Evolutionary conservation across 768 basidiomycete genomes (phyloP).

Genomic region (Naganishia friedmannii): DNA sequence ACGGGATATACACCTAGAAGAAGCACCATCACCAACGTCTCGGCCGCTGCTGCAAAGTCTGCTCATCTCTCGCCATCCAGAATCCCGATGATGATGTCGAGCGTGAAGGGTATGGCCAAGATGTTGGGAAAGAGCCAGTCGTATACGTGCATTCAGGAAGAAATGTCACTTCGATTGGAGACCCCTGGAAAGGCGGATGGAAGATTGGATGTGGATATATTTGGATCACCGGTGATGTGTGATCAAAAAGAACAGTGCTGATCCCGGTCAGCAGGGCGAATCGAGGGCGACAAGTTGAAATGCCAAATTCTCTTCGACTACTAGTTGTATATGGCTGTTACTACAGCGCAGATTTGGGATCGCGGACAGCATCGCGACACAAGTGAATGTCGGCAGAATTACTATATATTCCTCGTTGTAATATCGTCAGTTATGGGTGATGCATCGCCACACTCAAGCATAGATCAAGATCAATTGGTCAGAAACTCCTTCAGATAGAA

Average conservation of each 20-base stretch:
- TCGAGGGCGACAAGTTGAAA: no score
- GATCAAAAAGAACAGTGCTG: background rate
- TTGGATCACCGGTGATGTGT: conserved; percentile 7
- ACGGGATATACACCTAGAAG: background rate
- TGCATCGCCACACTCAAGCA: background rate
- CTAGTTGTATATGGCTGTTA: no score
- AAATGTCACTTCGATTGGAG: background rate
- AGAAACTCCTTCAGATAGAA: no score
- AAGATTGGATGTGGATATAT: background rate
- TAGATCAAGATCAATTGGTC: background rate
- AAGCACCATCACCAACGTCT: background rate
- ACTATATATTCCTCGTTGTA: no score
- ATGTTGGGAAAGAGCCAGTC: conserved; percentile 4
- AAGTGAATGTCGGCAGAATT: no score
- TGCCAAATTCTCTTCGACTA: no score
- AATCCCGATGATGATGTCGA: conserved; percentile 21
- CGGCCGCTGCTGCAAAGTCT: background rate
- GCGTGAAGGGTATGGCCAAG: conserved; percentile 4
- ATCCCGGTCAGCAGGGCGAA: background rate
- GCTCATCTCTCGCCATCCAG: background rate
- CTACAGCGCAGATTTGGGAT: no score
- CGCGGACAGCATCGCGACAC: no score
- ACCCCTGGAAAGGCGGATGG: background rate
- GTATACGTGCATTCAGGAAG: conserved; percentile 2
- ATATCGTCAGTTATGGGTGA: background rate